Percentiles rank a stretch among this genome's conserved stretches.
These are phyloP conservation scores for Mortierella sp. DNA, from an alignment of 371 early-diverging fungal genomes.

Conservation along the genomic window DNA sequence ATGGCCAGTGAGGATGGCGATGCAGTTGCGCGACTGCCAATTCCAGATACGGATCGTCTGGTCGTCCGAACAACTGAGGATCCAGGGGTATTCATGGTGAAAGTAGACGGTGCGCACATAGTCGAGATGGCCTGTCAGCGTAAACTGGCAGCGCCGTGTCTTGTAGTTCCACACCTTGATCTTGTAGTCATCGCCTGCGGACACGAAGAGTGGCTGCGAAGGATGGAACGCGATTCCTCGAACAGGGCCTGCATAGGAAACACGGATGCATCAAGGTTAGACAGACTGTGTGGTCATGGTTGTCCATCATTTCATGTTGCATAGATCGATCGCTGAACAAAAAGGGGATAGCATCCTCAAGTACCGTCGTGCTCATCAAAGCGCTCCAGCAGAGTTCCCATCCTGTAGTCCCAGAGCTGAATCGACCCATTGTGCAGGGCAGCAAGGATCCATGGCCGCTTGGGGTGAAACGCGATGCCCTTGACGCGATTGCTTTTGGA, in stretches of 20 bases:
- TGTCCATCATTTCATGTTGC: too few relatives aligned
- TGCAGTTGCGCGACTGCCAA: slow-evolving; percentile 98
- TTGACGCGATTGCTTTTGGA: slow-evolving; percentile 99
- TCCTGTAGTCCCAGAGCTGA: slow-evolving; percentile 98
- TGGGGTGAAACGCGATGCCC: slow-evolving; percentile 97
- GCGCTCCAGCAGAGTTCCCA: slow-evolving; percentile 96
- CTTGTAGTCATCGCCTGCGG: slow-evolving; percentile 99
- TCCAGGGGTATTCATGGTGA: slow-evolving; percentile 99
- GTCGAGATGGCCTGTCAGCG: slow-evolving; percentile 98
- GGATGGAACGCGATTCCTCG: slow-evolving; percentile 98
- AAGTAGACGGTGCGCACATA: slow-evolving; percentile 98
- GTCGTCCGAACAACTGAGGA: slow-evolving; percentile 98
- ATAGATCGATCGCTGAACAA: neutral
- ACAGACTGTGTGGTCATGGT: too few relatives aligned
- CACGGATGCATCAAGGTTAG: too few relatives aligned
- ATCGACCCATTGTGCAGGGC: slow-evolving; percentile 98
- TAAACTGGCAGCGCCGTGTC: slow-evolving; percentile 93
- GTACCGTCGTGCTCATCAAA: slow-evolving; percentile 99
- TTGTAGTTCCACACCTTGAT: slow-evolving; percentile 99
- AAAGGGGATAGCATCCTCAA: neutral
- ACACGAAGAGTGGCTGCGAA: slow-evolving; percentile 97
- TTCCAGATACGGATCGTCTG: slow-evolving; percentile 98
- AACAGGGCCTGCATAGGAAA: slow-evolving; percentile 85
- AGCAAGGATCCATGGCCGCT: slow-evolving; percentile 97
- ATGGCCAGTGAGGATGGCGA: slow-evolving; percentile 98